Base-by-base conservation (phyloP, 2,329 filamentous ascomycete species). In the Cercospora sesami region DNA sequence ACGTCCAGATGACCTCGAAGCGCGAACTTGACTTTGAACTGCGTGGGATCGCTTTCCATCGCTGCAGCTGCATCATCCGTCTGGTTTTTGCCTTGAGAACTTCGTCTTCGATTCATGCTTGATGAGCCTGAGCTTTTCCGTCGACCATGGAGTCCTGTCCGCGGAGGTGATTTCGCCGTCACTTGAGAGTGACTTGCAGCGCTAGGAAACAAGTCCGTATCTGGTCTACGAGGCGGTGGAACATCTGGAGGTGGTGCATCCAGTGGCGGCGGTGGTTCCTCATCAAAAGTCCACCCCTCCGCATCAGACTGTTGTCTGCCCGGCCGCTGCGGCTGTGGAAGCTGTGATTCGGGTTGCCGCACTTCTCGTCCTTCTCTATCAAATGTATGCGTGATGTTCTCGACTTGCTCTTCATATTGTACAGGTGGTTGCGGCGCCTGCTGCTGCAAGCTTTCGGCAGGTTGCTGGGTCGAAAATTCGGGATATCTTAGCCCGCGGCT, bases 221-320 rank as follows among this genome's bases (percentile, higher is more conserved):
- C 94, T 1, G 93, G 93, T 69, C 94, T 81, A 69, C 86, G 82
- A 10, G 89, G 80, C 75, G 83, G 80, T 26, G 48, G 61, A 10
- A 84, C 78, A 64, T 85, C 84, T 61, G 84, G 82, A 1, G 82
- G 75, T 39, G 67, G 66, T 39, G 60, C 58, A n/a, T 70, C 69
- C 12, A 86, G 81, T n/a, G 89, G 87, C 39, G 82, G 75, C n/a
- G 85, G 83, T 14, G 71, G 67, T 8, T 88, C 85, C 67, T 97
- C 93, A 64, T 94, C 92, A 73, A 99, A 99, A 75, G 96, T 94
- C 95, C 95, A 99, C 8, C 87, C 92, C 75, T 97, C 94, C 0
- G 81, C 69, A 75, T 89, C 63, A 39, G 68, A 42, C 64, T 72
- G 65, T 31, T 74, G 71, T 59, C 71, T 66, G n/a, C 53, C 53